Evolutionary conservation across 345 rosid genomes (phyloP), one percentile per base, ranked within the genome.

Genomic region (Cardiospermum halicacabum): DNA sequence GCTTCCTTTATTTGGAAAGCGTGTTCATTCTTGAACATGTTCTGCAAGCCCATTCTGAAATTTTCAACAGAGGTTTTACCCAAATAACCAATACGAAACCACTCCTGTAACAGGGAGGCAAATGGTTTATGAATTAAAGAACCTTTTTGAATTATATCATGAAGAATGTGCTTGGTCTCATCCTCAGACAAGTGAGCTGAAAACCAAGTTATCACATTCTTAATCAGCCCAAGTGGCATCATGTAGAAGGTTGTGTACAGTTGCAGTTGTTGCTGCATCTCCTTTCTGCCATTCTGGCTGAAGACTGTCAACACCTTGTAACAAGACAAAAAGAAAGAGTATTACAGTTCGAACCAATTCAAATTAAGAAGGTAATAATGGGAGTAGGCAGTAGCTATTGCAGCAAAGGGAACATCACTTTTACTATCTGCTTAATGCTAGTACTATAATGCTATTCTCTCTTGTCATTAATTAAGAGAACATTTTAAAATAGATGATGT

Each of bases 191-290:
- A 74, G 77, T 79, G 75, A 59, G 87, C 43, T 51, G 88, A 83
- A 64, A 89, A 87, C 95, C 96, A 92, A 45, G 79, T 83, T 32
- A 85, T 75, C 62, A 72, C 79, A 75, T 89, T 87, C 72, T 82
- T 80, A 2, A 92, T 77, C 72, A 89, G 69, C 57, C 94, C 98
- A 12, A 89, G 80, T 47, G 98, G 98, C 80, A 92, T 76, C 64
- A 82, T 74, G 67, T 74, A 78, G 60, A 85, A 77, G 78, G 89
- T 83, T 76, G 50, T 54, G 70, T 70, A 81, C 18, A 87, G 69
- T 59, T 85, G 87, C 70, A 68, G 80, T 60, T 71, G 79, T 60
- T 71, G 79, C 67, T 87, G 95, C 71, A 79, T 76, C 69, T 84
- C 79, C 59, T 59, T 72, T 74, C 81, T 78, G 68, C 80, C 81